Evolutionary conservation across 495 filamentous ascomycete species (phyloP), one percentile per base, ranked within the genome.

Genomic region (Hyphodiscus hymeniophilus): DNA sequence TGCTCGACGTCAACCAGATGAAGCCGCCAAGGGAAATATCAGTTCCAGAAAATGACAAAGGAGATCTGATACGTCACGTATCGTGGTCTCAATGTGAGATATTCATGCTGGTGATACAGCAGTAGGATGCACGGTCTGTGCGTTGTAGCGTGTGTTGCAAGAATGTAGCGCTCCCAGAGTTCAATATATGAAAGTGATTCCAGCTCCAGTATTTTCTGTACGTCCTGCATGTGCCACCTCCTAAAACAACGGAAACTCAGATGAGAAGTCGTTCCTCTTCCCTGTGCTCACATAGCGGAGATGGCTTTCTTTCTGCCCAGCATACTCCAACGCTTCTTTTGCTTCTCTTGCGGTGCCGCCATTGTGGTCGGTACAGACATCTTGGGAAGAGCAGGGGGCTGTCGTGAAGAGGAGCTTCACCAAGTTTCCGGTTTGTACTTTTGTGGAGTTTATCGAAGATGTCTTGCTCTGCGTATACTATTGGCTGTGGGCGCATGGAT

Each of bases 381-480:
- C 45, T 45, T 58, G 12, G 28, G n/a, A 35, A 22, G n/a, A 42
- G 11, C 5, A 42, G 54, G 31, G 50, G 45, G 26, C 20, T 53
- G 30, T 45, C 45, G 22, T 39, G 47, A 5, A 63, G 21, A 10
- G 60, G 58, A 21, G 58, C 60, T 36, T 63, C 60, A 38, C 60
- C 60, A 10, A 63, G 33, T 38, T 61, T 61, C 16, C 60, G 52
- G 10, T 46, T 53, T 2, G 52, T 60, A 46, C 47, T 55, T 13
- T 40, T 58, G 44, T 60, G 58, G 7, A 60, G 31, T 13, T 46
- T 50, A n/a, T 58, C 47, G 36, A 60, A 60, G 34, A 60, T 57
- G 40, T 60, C 51, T n/a, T 48, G 51, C 22, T 60, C 58, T 2
- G 36, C 42, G 23, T 50, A 57, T 5, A 49, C 45, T 13, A 38